A percentile compares a stretch with the other conserved stretches of the same genome.
Evolutionary conservation across 495 filamentous ascomycete species (phyloP).

Genomic region (Penicillium coffeae): DNA sequence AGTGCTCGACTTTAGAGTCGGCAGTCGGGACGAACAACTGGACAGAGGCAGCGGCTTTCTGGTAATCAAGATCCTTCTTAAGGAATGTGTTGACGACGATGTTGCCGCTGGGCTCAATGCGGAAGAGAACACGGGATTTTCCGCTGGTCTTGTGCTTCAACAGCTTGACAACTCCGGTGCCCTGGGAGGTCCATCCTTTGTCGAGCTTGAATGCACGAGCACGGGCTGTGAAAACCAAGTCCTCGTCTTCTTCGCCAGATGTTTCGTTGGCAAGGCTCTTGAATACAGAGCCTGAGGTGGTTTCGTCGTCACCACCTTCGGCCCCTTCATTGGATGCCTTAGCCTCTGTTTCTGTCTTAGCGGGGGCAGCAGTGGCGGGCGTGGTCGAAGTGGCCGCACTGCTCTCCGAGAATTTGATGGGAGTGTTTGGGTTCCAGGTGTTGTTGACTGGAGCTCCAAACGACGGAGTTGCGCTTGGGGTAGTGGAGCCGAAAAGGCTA

Average conservation of each 20-base stretch:
- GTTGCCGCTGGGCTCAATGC: constrained; percentile 65
- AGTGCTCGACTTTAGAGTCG: constrained; percentile 53
- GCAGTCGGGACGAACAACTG: constrained; percentile 52
- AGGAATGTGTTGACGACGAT: constrained; percentile 64
- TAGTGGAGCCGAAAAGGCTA: constrained; percentile 9
- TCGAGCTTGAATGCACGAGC: constrained; percentile 58
- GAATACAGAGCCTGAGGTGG: constrained; percentile 49
- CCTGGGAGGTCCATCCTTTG: constrained; percentile 53
- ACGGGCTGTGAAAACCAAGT: constrained; percentile 57
- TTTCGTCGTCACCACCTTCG: constrained; percentile 46
- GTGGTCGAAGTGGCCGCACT: constrained; percentile 25
- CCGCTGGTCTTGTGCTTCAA: constrained; percentile 63
- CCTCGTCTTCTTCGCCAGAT: constrained; percentile 70
- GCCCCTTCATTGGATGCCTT: constrained; percentile 44
- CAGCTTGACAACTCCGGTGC: constrained; percentile 61
- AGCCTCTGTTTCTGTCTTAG: constrained; percentile 30
- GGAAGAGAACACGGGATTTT: constrained; percentile 59
- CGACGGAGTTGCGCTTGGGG: no score
- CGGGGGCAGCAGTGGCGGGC: constrained; percentile 29
- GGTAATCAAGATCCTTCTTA: constrained; percentile 56
- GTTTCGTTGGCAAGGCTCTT: constrained; percentile 55
- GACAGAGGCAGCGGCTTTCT: constrained; percentile 43
- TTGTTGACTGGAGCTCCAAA: constrained; percentile 30
- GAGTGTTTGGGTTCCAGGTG: constrained; percentile 50
- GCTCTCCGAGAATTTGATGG: constrained; percentile 45